Base-by-base conservation (phyloP, 1,284 basidiomycete species). In the Tilletia horrida region DNA sequence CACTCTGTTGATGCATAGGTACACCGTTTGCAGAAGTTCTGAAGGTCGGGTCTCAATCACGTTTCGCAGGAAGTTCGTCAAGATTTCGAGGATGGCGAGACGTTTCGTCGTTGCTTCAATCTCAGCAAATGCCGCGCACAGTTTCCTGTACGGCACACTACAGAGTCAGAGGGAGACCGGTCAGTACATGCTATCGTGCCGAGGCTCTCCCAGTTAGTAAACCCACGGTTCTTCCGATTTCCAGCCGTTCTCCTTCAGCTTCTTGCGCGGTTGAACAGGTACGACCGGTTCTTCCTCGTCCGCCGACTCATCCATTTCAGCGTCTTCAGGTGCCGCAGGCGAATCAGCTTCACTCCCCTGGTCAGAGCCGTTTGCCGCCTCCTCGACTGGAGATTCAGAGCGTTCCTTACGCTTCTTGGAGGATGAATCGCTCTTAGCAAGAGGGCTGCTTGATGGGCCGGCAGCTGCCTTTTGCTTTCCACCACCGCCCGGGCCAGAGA, bases 31-130 rank as follows among this genome's bases (percentile, higher is more conserved):
- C 14, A 97, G 85, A 31, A 99, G 86, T 63, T 87, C 88, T 65
- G 88, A 85, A 87, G 73, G 88, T 70, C 91, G 91, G 43, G 91
- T 86, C 79, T 89, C 88, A 63, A 97, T 94, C 50, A 98, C 93
- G 13, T 94, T 88, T 3, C 93, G 84, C 45, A 98, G 85, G 80
- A 97, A 92, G 0, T 90, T 86, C 0, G 93, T 97, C 29, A 98
- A 86, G 69, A 93, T 85, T 0, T 92, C 88, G 4, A 89, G 91
- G 82, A 97, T 99, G 82, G 96, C 93, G 45, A 97, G 84, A 7
- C 96, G 90, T 80, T 97, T 98, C 1, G 94, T 97, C 0, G 96
- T 99, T 1, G 89, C 88, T 82, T 97, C 94, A 72, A 99, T 97
- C 64, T 91, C 84, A 40, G 89, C 86, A 80, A 98, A 98, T 0